Base-by-base conservation (phyloP, 148 eudicot species). In the Vaccinium vitisidaea region DNA sequence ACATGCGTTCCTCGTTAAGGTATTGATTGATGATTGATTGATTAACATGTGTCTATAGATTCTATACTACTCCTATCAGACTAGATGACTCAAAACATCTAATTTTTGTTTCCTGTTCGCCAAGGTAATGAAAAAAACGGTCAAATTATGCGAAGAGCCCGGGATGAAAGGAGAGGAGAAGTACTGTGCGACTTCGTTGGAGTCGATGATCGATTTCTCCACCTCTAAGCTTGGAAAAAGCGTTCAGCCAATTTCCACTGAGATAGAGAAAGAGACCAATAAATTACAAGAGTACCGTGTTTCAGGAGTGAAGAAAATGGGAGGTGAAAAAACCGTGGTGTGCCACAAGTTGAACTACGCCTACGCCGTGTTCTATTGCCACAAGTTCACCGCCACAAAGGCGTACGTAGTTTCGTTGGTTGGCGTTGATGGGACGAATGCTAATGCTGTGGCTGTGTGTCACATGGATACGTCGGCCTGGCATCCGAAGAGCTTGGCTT, bases 271-370 rank as follows among this genome's bases (percentile, higher is more conserved):
- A 27, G 83, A 74, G 10, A 85, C 84, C 14, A 55, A 50, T 8
- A 50, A 15, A 21, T 16, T 61, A 49, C 87, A 85, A 48, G 74
- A 82, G 53, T 87, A 84, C 49, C 81, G 4, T 9, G 82, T 84
- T 27, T 49, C 25, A 9, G 75, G 84, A 59, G 85, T 71, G 67
- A 78, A 50, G 36, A 82, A 84, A 70, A 69, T 81, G 58, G 78
- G 23, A 5, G 54, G 39, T 13, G 73, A 49, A 8, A 39, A 75
- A 56, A 53, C 75, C 7, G 86, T 88, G 71, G 91, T 84, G 59
- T 88, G 92, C 82, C 89, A 89, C 39, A 87, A 88, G 86, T 84
- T 84, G 80, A 79, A 50, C 55, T 90, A 88, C 18, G 79, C 87
- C 0, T 88, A 87, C 23, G 86, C 89, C 0, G 87, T 88, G 56